Percentiles rank a stretch among this genome's conserved stretches.
Evolutionary conservation across 1,139 yeast species (phyloP).

Genomic region (Yamadazyma diospyri): DNA sequence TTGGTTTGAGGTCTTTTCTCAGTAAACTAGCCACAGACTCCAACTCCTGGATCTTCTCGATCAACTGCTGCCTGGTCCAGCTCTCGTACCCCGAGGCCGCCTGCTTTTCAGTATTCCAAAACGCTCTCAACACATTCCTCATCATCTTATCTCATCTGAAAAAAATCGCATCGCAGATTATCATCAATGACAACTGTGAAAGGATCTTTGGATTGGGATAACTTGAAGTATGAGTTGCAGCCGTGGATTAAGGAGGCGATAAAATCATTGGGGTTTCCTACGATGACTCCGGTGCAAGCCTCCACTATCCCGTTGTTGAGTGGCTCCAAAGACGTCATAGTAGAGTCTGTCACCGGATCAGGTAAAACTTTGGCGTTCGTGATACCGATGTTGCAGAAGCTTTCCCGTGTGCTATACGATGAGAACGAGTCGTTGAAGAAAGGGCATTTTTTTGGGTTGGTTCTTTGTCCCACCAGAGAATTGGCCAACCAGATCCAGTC

Average conservation of each 20-base stretch:
- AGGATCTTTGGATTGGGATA: slow-evolving; percentile 39
- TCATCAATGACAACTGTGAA: slow-evolving; percentile 17
- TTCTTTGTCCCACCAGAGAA: slow-evolving; percentile 90
- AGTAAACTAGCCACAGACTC: slow-evolving; percentile 33
- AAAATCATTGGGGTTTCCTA: slow-evolving; percentile 64
- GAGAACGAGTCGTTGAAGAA: slow-evolving; percentile 36
- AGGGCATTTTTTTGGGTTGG: slow-evolving; percentile 69
- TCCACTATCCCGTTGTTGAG: slow-evolving; percentile 84
- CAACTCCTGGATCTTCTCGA: slow-evolving; percentile 44
- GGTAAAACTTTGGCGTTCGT: slow-evolving; percentile 91
- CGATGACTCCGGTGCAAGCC: slow-evolving; percentile 98
- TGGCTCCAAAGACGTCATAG: slow-evolving; percentile 93
- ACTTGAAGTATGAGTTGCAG: slow-evolving; percentile 31
- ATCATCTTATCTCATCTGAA: slow-evolving; percentile 17
- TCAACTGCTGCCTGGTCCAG: slow-evolving; percentile 54
- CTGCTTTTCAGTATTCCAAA: slow-evolving; percentile 8
- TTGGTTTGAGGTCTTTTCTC: too few species aligned
- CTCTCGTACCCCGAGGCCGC: slow-evolving; percentile 26
- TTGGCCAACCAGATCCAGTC: slow-evolving; percentile 76
- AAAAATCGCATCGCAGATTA: slow-evolving; percentile 4
- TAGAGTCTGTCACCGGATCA: slow-evolving; percentile 95
- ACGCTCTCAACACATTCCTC: slow-evolving; percentile 18
- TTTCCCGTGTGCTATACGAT: slow-evolving; percentile 32
- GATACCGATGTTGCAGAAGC: slow-evolving; percentile 74
- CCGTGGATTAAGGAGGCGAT: slow-evolving; percentile 62